These are phyloP conservation scores for Leucosporidium creatinivorum DNA, from an alignment of 768 basidiomycete genomes.

Conservation along the genomic window DNA sequence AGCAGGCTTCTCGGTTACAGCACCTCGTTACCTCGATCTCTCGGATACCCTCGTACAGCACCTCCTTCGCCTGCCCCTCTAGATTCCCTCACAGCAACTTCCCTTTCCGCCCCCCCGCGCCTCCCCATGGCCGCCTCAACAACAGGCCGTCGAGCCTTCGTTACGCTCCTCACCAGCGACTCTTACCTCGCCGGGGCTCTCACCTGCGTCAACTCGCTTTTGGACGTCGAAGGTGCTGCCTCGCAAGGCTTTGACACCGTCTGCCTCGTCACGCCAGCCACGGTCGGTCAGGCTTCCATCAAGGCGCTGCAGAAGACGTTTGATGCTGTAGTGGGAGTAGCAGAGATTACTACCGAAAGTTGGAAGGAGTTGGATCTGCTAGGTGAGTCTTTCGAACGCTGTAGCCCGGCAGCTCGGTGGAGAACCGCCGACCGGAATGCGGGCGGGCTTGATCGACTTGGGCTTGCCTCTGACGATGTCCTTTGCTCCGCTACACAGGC, in stretches of 20 bases:
- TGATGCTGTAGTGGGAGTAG: constrained; percentile 82
- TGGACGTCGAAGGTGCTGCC: constrained; percentile 57
- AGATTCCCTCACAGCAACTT: too few species aligned
- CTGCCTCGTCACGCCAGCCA: constrained; percentile 89
- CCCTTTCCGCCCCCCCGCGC: not conserved
- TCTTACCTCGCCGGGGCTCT: constrained; percentile 89
- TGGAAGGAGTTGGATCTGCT: constrained; percentile 64
- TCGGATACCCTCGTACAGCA: too few species aligned
- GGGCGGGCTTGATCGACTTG: too few species aligned
- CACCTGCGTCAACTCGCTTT: constrained; percentile 72
- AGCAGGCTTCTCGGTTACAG: too few species aligned
- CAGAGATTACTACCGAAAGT: constrained; percentile 68
- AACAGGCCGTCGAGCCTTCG: constrained; percentile 8
- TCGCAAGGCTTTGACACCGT: constrained; percentile 54
- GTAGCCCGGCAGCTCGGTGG: not conserved
- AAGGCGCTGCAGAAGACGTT: constrained; percentile 71
- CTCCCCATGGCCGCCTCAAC: not conserved
- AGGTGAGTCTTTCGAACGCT: constrained; percentile 49
- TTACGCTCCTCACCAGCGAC: constrained; percentile 81
- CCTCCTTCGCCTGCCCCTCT: too few species aligned
- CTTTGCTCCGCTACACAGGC: constrained; percentile 49
- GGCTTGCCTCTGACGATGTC: not conserved
- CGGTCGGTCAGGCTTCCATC: constrained; percentile 73
- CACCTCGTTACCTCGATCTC: too few species aligned
- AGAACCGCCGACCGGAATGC: not conserved